Conservation (phyloP, 2,329 filamentous ascomycete genomes). For the Penicillium olsonii region DNA sequence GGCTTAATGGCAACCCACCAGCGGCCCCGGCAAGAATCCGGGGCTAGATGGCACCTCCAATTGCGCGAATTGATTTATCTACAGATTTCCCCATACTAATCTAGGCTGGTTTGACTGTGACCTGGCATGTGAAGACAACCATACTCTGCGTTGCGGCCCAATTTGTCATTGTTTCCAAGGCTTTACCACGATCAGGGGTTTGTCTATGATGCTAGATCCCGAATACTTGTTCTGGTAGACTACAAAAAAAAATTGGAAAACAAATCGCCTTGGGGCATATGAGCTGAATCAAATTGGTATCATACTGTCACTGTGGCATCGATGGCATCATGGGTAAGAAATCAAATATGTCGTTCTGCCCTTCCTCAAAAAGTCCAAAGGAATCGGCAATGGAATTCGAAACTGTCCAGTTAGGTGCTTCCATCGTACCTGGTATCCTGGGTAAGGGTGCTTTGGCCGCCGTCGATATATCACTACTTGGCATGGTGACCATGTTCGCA, state of each 20-base stretch:
- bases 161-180: constrained; percentile 6
- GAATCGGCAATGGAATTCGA: constrained; percentile 40
- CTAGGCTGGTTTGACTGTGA: background rate
- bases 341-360: constrained; percentile 40
- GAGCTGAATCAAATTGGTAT: background rate
- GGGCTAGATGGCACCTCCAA: constrained; percentile 9
- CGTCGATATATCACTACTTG: constrained; percentile 20
- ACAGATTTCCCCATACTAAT: background rate
- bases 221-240: background rate
- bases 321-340: constrained; percentile 38
- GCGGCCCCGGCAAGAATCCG: constrained; percentile 27
- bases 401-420: constrained; percentile 38
- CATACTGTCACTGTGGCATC: constrained; percentile 22
- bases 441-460: constrained; percentile 25
- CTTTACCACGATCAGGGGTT: background rate
- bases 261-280: background rate
- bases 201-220: constrained; percentile 4
- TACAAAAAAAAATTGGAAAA: background rate
- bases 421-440: constrained; percentile 32
- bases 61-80: constrained; percentile 8
- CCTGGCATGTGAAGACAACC: constrained; percentile 14
- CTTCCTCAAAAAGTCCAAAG: constrained; percentile 39
- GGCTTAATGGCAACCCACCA: constrained; percentile 8
- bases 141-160: constrained; percentile 14
- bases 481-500: constrained; percentile 15